These are phyloP conservation scores for Eremochloa ophiuroides DNA, from an alignment of 176 grass and related monocot genomes.

Conservation along the genomic window DNA sequence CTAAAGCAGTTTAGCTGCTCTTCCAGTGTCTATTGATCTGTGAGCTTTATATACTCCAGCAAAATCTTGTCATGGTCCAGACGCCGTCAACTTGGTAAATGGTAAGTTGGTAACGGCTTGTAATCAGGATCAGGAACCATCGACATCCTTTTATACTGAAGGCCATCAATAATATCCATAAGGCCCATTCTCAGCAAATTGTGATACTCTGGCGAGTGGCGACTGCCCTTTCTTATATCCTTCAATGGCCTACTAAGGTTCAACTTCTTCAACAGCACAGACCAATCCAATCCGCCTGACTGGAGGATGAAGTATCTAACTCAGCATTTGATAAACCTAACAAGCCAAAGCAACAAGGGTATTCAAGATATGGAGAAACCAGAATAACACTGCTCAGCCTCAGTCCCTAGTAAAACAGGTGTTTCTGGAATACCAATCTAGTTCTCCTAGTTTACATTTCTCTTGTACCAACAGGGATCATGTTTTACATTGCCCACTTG, in stretches of 20 bases:
- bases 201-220: conserved; percentile 87
- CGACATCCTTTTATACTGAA: conserved; percentile 90
- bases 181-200: conserved; percentile 93
- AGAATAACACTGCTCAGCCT: too few relatives aligned
- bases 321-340: too few relatives aligned
- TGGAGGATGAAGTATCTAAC: too few relatives aligned
- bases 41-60: conserved; percentile 79
- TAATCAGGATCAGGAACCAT: conserved; percentile 92
- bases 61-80: conserved; percentile 84
- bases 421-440: too few relatives aligned
- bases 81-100: conserved; percentile 53
- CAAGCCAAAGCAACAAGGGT: too few relatives aligned
- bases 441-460: too few relatives aligned
- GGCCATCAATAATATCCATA: conserved; percentile 78
- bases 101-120: conserved; percentile 65
- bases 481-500: too few relatives aligned
- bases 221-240: conserved; percentile 89
- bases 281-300: too few relatives aligned
- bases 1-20: conserved; percentile 57
- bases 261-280: too few relatives aligned
- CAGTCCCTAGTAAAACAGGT: too few relatives aligned
- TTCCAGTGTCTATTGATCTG: conserved; percentile 55
- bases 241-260: conserved; percentile 83
- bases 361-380: too few relatives aligned
- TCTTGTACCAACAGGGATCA: too few relatives aligned